These are phyloP conservation scores for Gynandropsis gynandra DNA, from an alignment of 345 rosid genomes.

Conservation along the genomic window DNA sequence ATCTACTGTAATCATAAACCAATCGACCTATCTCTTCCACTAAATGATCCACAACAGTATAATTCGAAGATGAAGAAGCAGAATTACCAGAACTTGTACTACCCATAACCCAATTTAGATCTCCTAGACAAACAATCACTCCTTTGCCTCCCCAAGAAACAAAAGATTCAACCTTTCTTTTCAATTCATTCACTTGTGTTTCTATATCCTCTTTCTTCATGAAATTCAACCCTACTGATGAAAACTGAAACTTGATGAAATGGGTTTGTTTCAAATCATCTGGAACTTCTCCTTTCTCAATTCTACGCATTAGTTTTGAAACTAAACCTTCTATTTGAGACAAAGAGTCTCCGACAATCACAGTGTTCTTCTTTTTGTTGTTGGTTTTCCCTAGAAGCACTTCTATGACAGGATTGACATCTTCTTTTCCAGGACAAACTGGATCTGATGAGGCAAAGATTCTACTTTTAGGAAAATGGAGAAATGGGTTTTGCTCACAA, in stretches of 20 bases:
- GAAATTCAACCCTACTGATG: conserved; percentile 52
- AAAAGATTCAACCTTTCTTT: conserved; percentile 48
- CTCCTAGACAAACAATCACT: conserved; percentile 71
- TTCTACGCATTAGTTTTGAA: conserved; percentile 44
- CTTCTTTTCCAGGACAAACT: conserved; percentile 39
- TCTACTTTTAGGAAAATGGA: conserved; percentile 45
- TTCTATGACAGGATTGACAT: conserved; percentile 56
- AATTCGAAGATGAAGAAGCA: conserved; percentile 22
- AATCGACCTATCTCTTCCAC: conserved; percentile 61
- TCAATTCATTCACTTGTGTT: conserved; percentile 45
- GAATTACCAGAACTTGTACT: conserved; percentile 2
- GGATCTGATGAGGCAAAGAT: conserved; percentile 29
- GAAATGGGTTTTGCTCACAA: conserved; percentile 43
- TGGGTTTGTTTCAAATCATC: conserved; percentile 46
- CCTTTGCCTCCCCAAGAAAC: conserved; percentile 39
- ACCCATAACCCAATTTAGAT: conserved; percentile 56
- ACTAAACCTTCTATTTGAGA: conserved; percentile 50
- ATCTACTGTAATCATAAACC: conserved; percentile 30
- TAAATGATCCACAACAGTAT: conserved; percentile 53
- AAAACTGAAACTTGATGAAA: conserved; percentile 60
- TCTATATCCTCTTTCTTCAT: conserved; percentile 66
- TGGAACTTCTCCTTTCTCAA: conserved; percentile 75
- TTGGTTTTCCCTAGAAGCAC: conserved; percentile 47
- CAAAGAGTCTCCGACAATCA: conserved; percentile 65
- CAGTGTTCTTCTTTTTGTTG: conserved; percentile 52